Percentiles rank a stretch among this genome's conserved stretches.
Conservation (phyloP, 1,284 basidiomycete species). For the Ustilago shanxiensis region DNA sequence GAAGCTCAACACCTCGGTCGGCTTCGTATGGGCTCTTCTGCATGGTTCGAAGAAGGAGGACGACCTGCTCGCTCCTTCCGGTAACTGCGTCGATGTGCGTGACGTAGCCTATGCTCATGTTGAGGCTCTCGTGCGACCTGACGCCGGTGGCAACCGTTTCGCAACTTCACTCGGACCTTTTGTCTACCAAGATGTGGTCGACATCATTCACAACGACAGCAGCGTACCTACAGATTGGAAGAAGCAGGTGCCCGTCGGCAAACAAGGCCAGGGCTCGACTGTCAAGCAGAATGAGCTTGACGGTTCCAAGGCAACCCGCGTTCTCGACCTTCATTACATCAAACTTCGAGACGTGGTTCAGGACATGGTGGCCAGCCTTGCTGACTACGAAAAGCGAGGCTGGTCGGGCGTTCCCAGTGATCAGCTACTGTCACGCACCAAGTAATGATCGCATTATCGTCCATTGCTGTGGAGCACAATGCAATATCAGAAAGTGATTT, state of each 20-base stretch:
- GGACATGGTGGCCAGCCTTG: conserved; percentile 48
- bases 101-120: conserved; percentile 77
- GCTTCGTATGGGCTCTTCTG: conserved; percentile 70
- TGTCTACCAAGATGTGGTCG: conserved; percentile 54
- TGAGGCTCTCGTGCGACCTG: conserved; percentile 74
- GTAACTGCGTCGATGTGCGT: conserved; percentile 76
- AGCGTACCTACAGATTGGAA: conserved; percentile 54
- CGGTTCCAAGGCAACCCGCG: conserved; percentile 71
- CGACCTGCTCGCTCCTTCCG: conserved; percentile 57
- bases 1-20: conserved; percentile 75
- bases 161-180: conserved; percentile 58
- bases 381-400: conserved; percentile 57
- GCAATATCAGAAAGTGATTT: no score
- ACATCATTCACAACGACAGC: conserved; percentile 55
- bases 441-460: conserved; percentile 18
- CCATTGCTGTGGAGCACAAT: no score
- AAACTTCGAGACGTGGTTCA: conserved; percentile 71
- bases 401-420: conserved; percentile 55
- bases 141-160: conserved; percentile 77
- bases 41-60: conserved; percentile 70
- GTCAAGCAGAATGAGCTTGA: conserved; percentile 61
- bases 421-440: conserved; percentile 37
- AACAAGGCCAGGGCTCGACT: conserved; percentile 41
- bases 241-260: conserved; percentile 58
- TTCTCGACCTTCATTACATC: conserved; percentile 74